Base-by-base conservation (phyloP, 169 alveolate genomes). In the Plasmodium berghei region DNA sequence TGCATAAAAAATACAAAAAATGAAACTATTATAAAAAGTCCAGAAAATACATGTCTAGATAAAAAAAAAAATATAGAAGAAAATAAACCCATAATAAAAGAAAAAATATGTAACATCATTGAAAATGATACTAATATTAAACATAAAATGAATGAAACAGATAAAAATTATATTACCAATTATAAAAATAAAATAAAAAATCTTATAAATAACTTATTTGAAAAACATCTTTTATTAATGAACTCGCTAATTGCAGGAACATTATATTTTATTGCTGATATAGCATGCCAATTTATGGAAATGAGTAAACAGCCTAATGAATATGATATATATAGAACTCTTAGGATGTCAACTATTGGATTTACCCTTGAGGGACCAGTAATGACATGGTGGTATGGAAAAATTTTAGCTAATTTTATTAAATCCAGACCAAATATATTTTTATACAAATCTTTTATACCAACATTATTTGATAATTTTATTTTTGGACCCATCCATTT, bases 311-410 rank as follows among this genome's bases (percentile, higher is more conserved):
- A 67, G 0, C 42, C 28, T 45, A 8, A 63, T 20, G 64, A 66
- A 34, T 83, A 54, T 67, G 90, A 83, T 66, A 20, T 83, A 14
- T 67, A 54, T 42, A 83, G 90, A 83, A 83, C 90, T 0, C 14
- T 83, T 9, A 83, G 90, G 56, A 83, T 83, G 90, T 10, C 90
- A 14, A 18, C 62, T 9, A 83, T 83, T 40, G 90, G 90, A 16
- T 26, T 83, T 20, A 66, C 90, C 18, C 59, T 83, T 14, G 90
- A 83, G 28, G 90, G 90, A 9, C 90, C 90, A 66, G 22, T 83
- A 42, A 83, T 83, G 90, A 83, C 90, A 67, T 83, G 85, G 90
- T 83, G 90, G 90, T 83, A 83, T 26, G 90, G 90, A 18, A 83
- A 83, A 66, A 56, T 83, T 67, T 67, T 83, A 67, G 52, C 80